These are phyloP conservation scores for Tephrocybe sp. DNA, from an alignment of 768 basidiomycete species.

Conservation along the genomic window DNA sequence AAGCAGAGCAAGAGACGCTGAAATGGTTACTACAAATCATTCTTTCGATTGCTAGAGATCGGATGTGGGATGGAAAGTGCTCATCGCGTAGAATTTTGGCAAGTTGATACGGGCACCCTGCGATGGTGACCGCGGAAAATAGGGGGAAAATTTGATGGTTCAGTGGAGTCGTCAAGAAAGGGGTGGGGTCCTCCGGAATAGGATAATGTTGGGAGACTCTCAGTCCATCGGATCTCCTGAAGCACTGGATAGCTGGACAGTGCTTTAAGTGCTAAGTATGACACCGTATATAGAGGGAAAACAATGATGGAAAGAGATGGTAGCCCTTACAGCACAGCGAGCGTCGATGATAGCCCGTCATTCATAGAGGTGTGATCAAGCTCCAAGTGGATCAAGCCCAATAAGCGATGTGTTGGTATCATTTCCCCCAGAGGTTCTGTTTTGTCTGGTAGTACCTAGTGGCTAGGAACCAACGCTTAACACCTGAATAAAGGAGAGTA, in stretches of 20 bases:
- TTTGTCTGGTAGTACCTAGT: too few relatives aligned
- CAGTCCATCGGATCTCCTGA: too few relatives aligned
- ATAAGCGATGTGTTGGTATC: neutral
- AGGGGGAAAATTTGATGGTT: too few relatives aligned
- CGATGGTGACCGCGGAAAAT: neutral
- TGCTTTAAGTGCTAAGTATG: too few relatives aligned
- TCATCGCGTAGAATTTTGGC: neutral
- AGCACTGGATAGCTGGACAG: too few relatives aligned
- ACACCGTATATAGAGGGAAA: too few relatives aligned
- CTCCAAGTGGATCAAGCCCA: neutral
- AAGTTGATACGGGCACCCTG: neutral
- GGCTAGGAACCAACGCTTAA: neutral
- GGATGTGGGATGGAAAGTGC: neutral
- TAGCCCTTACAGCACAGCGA: too few relatives aligned
- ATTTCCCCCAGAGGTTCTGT: neutral
- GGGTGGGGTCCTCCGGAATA: too few relatives aligned
- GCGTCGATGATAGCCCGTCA: neutral
- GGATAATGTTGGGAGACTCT: too few relatives aligned
- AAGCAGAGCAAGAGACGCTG: neutral
- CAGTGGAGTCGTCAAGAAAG: too few relatives aligned
- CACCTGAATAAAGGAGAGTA: neutral
- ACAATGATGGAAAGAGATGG: too few relatives aligned
- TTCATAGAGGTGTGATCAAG: neutral
- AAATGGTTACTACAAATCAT: too few relatives aligned
- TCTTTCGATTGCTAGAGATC: neutral